Conservation (phyloP, 192 early-diverging fungal genomes). For the Backusella tarrabulga region DNA sequence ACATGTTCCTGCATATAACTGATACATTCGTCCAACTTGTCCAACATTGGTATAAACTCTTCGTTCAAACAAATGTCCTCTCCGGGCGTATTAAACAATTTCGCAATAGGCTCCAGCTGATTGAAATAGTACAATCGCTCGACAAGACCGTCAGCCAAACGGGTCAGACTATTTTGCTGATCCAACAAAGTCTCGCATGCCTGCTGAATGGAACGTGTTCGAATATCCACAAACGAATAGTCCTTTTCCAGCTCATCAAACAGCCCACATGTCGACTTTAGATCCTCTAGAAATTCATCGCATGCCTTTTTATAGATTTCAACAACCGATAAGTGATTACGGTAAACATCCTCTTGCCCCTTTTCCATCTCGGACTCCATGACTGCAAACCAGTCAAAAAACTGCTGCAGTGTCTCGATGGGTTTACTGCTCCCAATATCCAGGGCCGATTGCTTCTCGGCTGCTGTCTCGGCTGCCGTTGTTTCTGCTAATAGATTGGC, state of each 20-base stretch:
- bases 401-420: slow-evolving; percentile 89
- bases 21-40: slow-evolving; percentile 75
- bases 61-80: slow-evolving; percentile 78
- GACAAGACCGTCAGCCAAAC: slow-evolving; percentile 55
- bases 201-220: slow-evolving; percentile 73
- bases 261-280: slow-evolving; percentile 53
- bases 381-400: slow-evolving; percentile 89
- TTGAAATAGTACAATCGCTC: slow-evolving; percentile 77
- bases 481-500: slow-evolving; percentile 31
- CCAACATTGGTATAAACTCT: slow-evolving; percentile 79
- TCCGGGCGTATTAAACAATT: slow-evolving; percentile 79
- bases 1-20: slow-evolving; percentile 76
- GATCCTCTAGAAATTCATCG: slow-evolving; percentile 60
- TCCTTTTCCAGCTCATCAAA: slow-evolving; percentile 64
- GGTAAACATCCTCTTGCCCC: slow-evolving; percentile 85
- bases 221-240: slow-evolving; percentile 78
- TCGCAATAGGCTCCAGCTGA: slow-evolving; percentile 77
- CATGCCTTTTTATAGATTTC: slow-evolving; percentile 59
- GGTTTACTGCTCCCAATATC: slow-evolving; percentile 47
- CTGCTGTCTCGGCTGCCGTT: slow-evolving; percentile 23
- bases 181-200: slow-evolving; percentile 78
- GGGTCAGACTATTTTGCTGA: slow-evolving; percentile 64
- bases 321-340: slow-evolving; percentile 62
- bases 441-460: slow-evolving; percentile 24
- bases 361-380: slow-evolving; percentile 83